Conservation (phyloP, 192 early-diverging fungal species). For the Rhizoclosmatium globosum region DNA sequence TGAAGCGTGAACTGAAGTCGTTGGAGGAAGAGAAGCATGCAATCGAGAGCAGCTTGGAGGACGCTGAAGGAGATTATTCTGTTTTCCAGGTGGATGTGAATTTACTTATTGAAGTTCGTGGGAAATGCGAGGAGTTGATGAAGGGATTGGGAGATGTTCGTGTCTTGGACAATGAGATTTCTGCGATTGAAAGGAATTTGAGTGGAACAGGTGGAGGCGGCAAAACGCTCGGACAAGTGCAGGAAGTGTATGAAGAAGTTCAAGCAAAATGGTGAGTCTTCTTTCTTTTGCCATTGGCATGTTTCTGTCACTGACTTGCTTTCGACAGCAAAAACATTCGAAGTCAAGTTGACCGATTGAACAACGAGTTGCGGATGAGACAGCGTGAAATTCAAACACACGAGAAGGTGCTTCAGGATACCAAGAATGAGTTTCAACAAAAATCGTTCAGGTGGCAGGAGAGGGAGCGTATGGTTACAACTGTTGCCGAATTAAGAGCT, state of each 20-base stretch:
- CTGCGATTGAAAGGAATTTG: conserved; percentile 55
- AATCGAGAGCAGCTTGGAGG: conserved; percentile 30
- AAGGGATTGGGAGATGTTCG: conserved; percentile 50
- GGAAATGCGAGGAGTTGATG: conserved; percentile 48
- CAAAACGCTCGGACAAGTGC: conserved; percentile 73
- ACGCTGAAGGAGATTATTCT: conserved; percentile 45
- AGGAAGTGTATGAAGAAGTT: conserved; percentile 61
- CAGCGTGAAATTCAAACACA: conserved; percentile 58
- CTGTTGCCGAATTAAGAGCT: conserved; percentile 49
- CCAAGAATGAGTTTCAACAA: conserved; percentile 42
- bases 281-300: neutral
- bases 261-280: conserved; percentile 54
- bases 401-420: conserved; percentile 46
- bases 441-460: conserved; percentile 52
- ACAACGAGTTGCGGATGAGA: conserved; percentile 57
- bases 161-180: conserved; percentile 55
- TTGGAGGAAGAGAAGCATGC: conserved; percentile 23
- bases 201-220: conserved; percentile 61
- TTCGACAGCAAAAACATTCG: conserved; percentile 42
- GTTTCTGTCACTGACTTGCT: neutral
- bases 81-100: conserved; percentile 38
- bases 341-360: conserved; percentile 61
- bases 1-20: conserved; percentile 32
- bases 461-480: conserved; percentile 43
- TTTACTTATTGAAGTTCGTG: conserved; percentile 41